A percentile compares a stretch with the other conserved stretches of the same genome.
These are phyloP conservation scores for Huntiella omanensis DNA, from an alignment of 2,329 filamentous ascomycete genomes.

Conservation along the genomic window DNA sequence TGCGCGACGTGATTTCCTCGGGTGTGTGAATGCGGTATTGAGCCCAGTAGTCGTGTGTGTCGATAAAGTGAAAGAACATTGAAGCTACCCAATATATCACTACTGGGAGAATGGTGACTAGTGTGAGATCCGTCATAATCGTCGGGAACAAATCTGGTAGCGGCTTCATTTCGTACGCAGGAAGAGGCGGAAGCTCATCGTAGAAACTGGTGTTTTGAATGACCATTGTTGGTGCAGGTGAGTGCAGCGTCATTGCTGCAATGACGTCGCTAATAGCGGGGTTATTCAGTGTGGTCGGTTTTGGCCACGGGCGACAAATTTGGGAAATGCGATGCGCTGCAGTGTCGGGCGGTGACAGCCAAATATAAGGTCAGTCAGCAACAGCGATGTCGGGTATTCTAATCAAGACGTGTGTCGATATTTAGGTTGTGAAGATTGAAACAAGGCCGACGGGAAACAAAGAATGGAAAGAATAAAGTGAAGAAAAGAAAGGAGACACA, in stretches of 20 bases:
- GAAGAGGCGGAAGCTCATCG: conserved; percentile 61
- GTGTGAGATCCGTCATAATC: conserved; percentile 62
- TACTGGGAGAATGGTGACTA: conserved; percentile 59
- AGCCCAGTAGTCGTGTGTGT: conserved; percentile 68
- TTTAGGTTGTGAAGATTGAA: no score
- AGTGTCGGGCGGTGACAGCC: not conserved
- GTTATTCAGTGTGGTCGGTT: no score
- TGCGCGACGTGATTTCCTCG: conserved; percentile 71
- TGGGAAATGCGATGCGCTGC: no score
- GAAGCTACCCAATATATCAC: conserved; percentile 80
- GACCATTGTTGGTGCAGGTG: conserved; percentile 20
- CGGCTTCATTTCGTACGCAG: conserved; percentile 54
- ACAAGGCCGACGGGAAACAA: not conserved
- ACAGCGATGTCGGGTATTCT: no score
- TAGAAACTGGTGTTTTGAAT: conserved; percentile 33
- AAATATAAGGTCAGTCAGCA: no score
- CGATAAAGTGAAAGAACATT: conserved; percentile 70
- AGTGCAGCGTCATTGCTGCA: not conserved
- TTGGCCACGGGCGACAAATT: no score
- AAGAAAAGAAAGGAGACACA: not conserved
- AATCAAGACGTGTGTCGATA: no score
- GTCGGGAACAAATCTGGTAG: conserved; percentile 49
- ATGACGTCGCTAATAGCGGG: no score
- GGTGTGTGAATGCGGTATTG: conserved; percentile 91
- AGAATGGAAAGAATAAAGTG: not conserved